phyloP scores from a whole-genome alignment of 2,329 filamentous ascomycete genomes.

The Aspergillus brunneoviolaceus region DNA sequence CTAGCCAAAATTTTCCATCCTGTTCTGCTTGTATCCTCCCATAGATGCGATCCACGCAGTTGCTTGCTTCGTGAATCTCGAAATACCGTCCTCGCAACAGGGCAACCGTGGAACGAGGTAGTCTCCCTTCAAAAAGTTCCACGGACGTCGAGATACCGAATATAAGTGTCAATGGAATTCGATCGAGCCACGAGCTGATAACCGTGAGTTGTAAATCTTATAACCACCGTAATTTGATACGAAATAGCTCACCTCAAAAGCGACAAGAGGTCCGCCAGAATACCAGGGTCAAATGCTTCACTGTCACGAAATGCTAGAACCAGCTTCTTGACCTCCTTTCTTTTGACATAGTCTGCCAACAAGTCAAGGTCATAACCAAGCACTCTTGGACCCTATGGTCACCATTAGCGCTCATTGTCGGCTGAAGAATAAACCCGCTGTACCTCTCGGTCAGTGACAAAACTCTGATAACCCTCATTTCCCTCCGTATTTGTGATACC shows the following conservation, averaged over 20 bases:
- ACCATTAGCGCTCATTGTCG: background rate
- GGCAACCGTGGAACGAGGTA: constrained; percentile 54
- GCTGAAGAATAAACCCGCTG: constrained; percentile 5
- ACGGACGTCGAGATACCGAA: constrained; percentile 64
- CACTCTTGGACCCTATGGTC: constrained; percentile 38
- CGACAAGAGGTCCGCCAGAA: constrained; percentile 48
- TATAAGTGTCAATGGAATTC: constrained; percentile 60
- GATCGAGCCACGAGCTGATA: constrained; percentile 58
- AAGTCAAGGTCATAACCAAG: constrained; percentile 49
- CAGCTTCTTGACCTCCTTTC: constrained; percentile 38
- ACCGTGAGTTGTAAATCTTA: constrained; percentile 22
- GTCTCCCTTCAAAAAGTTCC: constrained; percentile 59
- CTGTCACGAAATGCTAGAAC: constrained; percentile 48
- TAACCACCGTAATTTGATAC: background rate
- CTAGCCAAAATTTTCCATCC: constrained; percentile 50
- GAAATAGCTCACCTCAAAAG: constrained; percentile 45
- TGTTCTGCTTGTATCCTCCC: constrained; percentile 36
- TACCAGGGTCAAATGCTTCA: constrained; percentile 47
- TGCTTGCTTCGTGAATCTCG: constrained; percentile 51
- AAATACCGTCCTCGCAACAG: constrained; percentile 57
- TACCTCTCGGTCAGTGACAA: constrained; percentile 42
- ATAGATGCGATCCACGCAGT: constrained; percentile 46
- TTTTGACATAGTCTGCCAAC: constrained; percentile 43
- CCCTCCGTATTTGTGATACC: constrained; percentile 41
- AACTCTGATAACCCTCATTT: constrained; percentile 40